Conservation (phyloP, 441 rosid species). For the Erodium trifolium region DNA sequence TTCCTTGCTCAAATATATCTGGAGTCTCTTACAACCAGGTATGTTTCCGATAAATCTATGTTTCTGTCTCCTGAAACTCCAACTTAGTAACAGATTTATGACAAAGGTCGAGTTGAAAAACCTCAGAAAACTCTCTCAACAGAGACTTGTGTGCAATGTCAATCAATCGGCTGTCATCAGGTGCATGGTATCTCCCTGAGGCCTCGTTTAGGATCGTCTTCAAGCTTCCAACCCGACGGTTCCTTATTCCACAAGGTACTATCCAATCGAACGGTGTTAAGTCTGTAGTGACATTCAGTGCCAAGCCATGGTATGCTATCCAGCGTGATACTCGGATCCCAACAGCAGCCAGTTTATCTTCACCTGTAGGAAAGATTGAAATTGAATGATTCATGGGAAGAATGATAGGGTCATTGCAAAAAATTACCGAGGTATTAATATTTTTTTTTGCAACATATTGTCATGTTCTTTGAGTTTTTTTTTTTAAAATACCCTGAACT, state of each 20-base stretch:
- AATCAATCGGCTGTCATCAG: slow-evolving; percentile 33
- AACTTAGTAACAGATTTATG: slow-evolving; percentile 17
- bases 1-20: too few species aligned
- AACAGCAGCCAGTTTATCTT: slow-evolving; percentile 69
- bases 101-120: slow-evolving; percentile 50
- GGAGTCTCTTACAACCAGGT: too few species aligned
- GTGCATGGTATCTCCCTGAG: neutral
- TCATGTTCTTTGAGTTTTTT: too few species aligned
- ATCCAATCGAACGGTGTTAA: slow-evolving; percentile 62
- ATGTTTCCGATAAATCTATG: neutral
- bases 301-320: slow-evolving; percentile 76
- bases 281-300: slow-evolving; percentile 75
- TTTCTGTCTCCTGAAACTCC: neutral
- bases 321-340: slow-evolving; percentile 70
- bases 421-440: too few species aligned
- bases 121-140: slow-evolving; percentile 55
- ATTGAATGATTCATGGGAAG: slow-evolving; percentile 7
- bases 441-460: too few species aligned
- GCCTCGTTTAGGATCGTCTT: slow-evolving; percentile 30
- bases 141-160: slow-evolving; percentile 41
- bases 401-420: too few species aligned
- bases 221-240: slow-evolving; percentile 62
- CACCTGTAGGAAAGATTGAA: slow-evolving; percentile 36
- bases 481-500: too few species aligned
- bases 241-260: slow-evolving; percentile 71